Base-by-base conservation (phyloP, 495 filamentous ascomycete genomes). In the Penicillium chermesinum region DNA sequence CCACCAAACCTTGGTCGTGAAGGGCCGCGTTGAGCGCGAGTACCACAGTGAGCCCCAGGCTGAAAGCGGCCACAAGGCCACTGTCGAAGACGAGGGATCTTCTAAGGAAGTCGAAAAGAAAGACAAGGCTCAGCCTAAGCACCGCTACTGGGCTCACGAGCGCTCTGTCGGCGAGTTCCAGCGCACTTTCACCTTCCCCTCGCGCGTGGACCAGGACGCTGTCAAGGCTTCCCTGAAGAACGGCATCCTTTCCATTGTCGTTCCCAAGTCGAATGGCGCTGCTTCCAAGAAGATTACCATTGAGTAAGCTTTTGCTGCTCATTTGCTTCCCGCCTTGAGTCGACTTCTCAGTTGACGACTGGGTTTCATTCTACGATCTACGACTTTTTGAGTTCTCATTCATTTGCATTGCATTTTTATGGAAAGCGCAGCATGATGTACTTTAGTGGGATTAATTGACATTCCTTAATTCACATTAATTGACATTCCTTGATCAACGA, bases 71-170 rank as follows among this genome's bases (percentile, higher is more conserved):
- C 16, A 20, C 15, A 53, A 47, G 46, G 46, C 49, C 27, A 43
- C 42, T n/a, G 54, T 53, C 44, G 57, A 68, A 33, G 38, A 61
- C 36, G 48, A 44, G 61, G 57, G 59, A 61, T 44, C 65, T 70
- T 58, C 46, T 7, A 34, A 18, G 8, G 9, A 37, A 21, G 21
- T 39, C 14, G 14, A 22, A 2, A 37, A 45, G 32, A 22, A 35
- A 21, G 8, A 9, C 12, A 16, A 3, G 0, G n/a, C 50, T 38
- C 44, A 58, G 46, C 19, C 50, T 44, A 59, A 54, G 21, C 65
- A 75, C 56, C 84, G 78, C 66, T 95, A 83, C 76, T 95, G 88
- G 89, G 79, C 89, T 46, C 78, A 74, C 41, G 91, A 97, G 77
- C 87, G 91, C 64, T 82, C 74, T 6, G 67, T 89, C 42, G 91